Evolutionary conservation across 1,284 basidiomycete species (phyloP), one percentile per base, ranked within the genome.

Genomic region (Sutorius eximius): DNA sequence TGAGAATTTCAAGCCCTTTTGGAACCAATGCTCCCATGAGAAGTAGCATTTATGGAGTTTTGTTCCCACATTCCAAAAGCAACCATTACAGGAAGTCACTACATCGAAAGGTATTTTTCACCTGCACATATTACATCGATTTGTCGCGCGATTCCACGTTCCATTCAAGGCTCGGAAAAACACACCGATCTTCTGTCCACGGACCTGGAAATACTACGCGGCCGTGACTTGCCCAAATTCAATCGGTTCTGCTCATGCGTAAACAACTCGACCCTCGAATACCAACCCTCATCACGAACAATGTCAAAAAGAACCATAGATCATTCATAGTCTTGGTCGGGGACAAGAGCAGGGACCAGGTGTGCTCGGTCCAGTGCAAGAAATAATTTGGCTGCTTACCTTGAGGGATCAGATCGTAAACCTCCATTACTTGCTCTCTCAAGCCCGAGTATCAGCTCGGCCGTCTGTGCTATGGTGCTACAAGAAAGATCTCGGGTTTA

Each of bases 251-350:
- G 16, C 20, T 7, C 20, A 91, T 91, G 88, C 81, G 88, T 50
- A 91, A 91, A 72, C 88, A 91, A 61, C 83, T 96, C 53, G 95
- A 98, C 74, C 89, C 91, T 49, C 89, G 95, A 51, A 95, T 98
- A 65, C 93, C 93, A 13, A 90, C 89, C 52, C 83, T 98, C 57
- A 95, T 98, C 71, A 87, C 85, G 65, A 96, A 95, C 75, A 93
- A 93, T 83, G 94, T 97, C 70, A 87, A 91, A 73, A 82, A 87
- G 61, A 95, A 95, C 62, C 91, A 98, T 65, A 82, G 97, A 37
- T 95, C 93, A 7, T 98, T 99, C 80, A 92, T 99, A 71, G 93
- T 98, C 38, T 82, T 99, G 48, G 94, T 99, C 22, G 97, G 97
- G 36, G 96, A 99, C 79, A 92, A 89, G 72, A 92, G 91, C 9